Percentiles rank a stretch among this genome's conserved stretches.
Conservation (phyloP, 1,284 basidiomycete species). For the Caloboletus firmus region DNA sequence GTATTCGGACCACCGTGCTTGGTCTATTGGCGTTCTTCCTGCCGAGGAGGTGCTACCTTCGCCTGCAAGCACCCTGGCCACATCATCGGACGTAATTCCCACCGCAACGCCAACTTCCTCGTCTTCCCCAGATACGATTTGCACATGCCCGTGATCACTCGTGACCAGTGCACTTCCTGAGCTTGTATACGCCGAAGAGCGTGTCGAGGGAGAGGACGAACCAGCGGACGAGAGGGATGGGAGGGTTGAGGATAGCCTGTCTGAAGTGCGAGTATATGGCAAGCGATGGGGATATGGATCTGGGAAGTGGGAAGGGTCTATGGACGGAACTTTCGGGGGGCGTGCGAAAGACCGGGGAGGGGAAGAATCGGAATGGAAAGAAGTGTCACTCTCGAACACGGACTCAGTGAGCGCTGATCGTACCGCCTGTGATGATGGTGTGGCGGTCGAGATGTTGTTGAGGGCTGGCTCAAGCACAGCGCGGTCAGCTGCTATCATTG, state of each 20-base stretch:
- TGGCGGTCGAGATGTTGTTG: constrained; percentile 4
- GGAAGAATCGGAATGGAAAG: constrained; percentile 39
- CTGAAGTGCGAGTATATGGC: constrained; percentile 31
- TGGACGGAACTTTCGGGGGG: constrained; percentile 45
- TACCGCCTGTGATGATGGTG: constrained; percentile 18
- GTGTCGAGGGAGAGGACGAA: constrained; percentile 67
- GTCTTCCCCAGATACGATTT: constrained; percentile 59
- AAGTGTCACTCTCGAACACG: constrained; percentile 41
- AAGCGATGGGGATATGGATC: constrained; percentile 45
- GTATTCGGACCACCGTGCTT: constrained; percentile 69
- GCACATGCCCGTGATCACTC: constrained; percentile 62
- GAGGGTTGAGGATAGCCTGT: constrained; percentile 44
- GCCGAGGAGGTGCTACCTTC: constrained; percentile 47
- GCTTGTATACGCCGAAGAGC: constrained; percentile 74
- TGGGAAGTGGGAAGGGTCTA: constrained; percentile 64
- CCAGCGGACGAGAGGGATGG: constrained; percentile 65
- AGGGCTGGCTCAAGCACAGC: constrained; percentile 7
- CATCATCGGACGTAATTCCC: constrained; percentile 62
- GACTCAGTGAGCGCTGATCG: constrained; percentile 35
- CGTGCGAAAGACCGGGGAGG: constrained; percentile 43
- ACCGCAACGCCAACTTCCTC: constrained; percentile 53
- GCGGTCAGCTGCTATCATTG: constrained; percentile 26
- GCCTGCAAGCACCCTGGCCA: constrained; percentile 57
- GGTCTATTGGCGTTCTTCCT: constrained; percentile 48
- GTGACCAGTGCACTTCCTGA: constrained; percentile 59